Percentiles rank a stretch among this genome's conserved stretches.
phyloP scores from a whole-genome alignment of 495 filamentous ascomycete species.

The Neurospora sp. region DNA sequence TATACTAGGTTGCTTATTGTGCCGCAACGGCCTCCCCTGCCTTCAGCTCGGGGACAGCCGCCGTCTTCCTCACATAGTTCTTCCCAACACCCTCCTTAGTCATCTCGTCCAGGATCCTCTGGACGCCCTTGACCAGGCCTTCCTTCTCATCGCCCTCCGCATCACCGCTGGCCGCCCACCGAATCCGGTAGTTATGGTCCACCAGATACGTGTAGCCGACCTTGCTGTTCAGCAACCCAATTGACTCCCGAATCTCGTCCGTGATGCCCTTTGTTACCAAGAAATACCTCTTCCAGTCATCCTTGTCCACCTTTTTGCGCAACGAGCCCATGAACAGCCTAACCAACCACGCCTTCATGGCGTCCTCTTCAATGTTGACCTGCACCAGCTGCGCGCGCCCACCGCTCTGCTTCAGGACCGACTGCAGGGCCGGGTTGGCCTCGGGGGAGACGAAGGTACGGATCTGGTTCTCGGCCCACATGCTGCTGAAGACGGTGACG shows the following conservation, averaged over 20 bases:
- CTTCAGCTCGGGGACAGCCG: not conserved
- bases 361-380: slow-evolving; percentile 79
- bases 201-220: slow-evolving; percentile 93
- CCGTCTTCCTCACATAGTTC: slow-evolving; percentile 6
- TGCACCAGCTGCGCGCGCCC: slow-evolving; percentile 60
- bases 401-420: slow-evolving; percentile 34
- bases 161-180: slow-evolving; percentile 87
- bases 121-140: slow-evolving; percentile 56
- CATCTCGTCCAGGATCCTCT: slow-evolving; percentile 55
- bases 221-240: slow-evolving; percentile 76
- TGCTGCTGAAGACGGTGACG: slow-evolving; percentile 67
- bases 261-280: slow-evolving; percentile 67
- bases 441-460: slow-evolving; percentile 53
- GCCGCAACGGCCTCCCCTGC: not conserved
- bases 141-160: slow-evolving; percentile 60
- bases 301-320: slow-evolving; percentile 41
- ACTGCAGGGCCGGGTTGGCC: slow-evolving; percentile 54
- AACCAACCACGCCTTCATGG: slow-evolving; percentile 65
- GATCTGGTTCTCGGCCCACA: slow-evolving; percentile 81
- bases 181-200: slow-evolving; percentile 76
- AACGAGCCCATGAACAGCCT: slow-evolving; percentile 55
- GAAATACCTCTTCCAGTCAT: slow-evolving; percentile 69
- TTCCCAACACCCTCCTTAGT: slow-evolving; percentile 16
- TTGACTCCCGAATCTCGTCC: slow-evolving; percentile 60
- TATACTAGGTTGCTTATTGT: not conserved